phyloP scores from a whole-genome alignment of 176 grass and related monocot genomes.

The Zea mays region DNA sequence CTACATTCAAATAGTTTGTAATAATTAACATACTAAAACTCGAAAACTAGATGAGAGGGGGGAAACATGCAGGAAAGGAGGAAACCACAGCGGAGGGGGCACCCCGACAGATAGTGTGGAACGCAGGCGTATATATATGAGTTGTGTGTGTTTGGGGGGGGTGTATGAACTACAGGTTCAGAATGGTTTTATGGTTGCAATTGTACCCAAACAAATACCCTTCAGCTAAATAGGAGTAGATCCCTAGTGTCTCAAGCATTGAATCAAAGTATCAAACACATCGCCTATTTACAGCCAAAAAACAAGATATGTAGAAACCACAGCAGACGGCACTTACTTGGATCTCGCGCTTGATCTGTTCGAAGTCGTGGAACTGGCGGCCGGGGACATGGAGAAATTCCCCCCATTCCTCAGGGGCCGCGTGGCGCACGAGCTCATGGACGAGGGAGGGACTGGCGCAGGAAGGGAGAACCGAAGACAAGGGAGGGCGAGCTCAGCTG shows the following conservation, averaged over 20 bases:
- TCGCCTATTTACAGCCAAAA: slow-evolving; percentile 1
- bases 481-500: too few relatives aligned
- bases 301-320: not conserved
- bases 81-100: not conserved
- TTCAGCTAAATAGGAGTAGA: slow-evolving; percentile 12
- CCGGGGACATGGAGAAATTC: slow-evolving; percentile 79
- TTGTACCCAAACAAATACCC: slow-evolving; percentile 12
- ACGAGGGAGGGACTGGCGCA: too few relatives aligned
- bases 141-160: too few relatives aligned
- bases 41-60: not conserved
- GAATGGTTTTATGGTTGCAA: not conserved
- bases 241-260: slow-evolving; percentile 1
- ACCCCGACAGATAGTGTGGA: not conserved
- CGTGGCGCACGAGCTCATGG: slow-evolving; percentile 77
- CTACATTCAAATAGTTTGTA: not conserved
- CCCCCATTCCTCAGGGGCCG: slow-evolving; percentile 70
- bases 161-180: not conserved
- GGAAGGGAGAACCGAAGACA: too few relatives aligned
- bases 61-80: not conserved
- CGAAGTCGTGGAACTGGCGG: slow-evolving; percentile 70
- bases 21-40: not conserved
- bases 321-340: slow-evolving; percentile 48
- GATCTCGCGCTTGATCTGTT: slow-evolving; percentile 82
- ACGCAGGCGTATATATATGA: too few relatives aligned
- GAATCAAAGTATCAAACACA: not conserved